phyloP scores from a whole-genome alignment of 768 basidiomycete genomes.

The Tylopilus felleus region DNA sequence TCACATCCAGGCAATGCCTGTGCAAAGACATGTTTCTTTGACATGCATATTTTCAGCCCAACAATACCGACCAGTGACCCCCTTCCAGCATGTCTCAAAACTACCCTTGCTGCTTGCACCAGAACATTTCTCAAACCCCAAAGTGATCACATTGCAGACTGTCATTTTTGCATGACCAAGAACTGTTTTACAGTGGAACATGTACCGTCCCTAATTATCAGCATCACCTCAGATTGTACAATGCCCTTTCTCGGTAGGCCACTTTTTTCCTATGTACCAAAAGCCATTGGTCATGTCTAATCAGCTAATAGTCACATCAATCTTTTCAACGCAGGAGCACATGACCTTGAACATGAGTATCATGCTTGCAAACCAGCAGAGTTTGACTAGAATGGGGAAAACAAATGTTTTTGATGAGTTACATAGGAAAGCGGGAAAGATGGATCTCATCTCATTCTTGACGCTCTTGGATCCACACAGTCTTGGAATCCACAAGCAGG shows the following conservation, averaged over 20 bases:
- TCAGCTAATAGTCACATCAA: not conserved
- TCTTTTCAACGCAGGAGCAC: not conserved
- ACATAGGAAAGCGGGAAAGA: constrained; percentile 44
- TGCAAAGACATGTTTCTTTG: too few species aligned
- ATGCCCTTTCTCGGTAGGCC: not conserved
- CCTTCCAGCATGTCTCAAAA: too few species aligned
- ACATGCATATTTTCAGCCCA: too few species aligned
- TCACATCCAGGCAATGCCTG: too few species aligned
- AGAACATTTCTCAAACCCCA: not conserved
- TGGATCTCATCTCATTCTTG: constrained; percentile 37
- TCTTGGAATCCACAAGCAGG: constrained; percentile 1
- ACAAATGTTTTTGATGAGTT: constrained; percentile 2
- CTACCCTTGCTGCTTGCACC: too few species aligned
- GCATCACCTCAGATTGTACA: not conserved
- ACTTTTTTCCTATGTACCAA: too few species aligned
- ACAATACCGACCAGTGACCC: too few species aligned
- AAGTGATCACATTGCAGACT: not conserved
- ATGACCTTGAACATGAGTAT: not conserved
- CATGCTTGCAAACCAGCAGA: constrained; percentile 5
- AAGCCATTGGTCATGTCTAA: not conserved
- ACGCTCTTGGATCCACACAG: constrained; percentile 1
- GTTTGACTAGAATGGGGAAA: constrained; percentile 3
- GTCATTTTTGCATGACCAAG: not conserved
- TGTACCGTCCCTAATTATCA: not conserved
- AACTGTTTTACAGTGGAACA: not conserved